phyloP scores from a whole-genome alignment of 768 basidiomycete species.

The Lactarius indigo region DNA sequence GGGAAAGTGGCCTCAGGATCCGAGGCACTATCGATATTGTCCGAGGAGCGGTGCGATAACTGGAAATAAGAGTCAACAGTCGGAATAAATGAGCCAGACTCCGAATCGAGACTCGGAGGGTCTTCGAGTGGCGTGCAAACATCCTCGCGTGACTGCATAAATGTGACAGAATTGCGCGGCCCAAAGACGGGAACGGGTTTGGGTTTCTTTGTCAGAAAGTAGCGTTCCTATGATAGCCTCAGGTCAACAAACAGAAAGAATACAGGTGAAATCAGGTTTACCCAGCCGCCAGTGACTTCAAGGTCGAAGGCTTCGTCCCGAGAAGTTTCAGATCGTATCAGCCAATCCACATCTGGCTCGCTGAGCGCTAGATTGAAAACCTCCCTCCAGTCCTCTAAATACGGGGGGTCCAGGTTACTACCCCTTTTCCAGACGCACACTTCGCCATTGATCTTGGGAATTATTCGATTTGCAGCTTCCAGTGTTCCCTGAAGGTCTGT shows the following conservation, averaged over 20 bases:
- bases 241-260: not conserved
- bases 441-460: conserved; percentile 3
- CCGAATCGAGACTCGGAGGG: not conserved
- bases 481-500: conserved; percentile 21
- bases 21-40: too few relatives aligned
- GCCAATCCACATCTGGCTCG: conserved; percentile 16
- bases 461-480: conserved; percentile 13
- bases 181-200: not conserved
- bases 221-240: conserved; percentile 6
- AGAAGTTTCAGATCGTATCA: conserved; percentile 20
- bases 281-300: conserved; percentile 21
- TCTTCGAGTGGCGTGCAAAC: not conserved
- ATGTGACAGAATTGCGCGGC: not conserved
- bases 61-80: too few relatives aligned
- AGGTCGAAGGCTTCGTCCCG: conserved; percentile 16
- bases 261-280: not conserved
- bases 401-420: not conserved
- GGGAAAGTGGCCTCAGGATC: too few relatives aligned
- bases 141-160: not conserved
- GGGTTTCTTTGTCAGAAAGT: not conserved
- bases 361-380: conserved; percentile 12
- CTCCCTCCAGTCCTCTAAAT: conserved; percentile 14
- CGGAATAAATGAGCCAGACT: too few relatives aligned
- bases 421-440: conserved; percentile 23
- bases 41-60: too few relatives aligned